phyloP scores from a whole-genome alignment of 257 asterid species.

The Jacaranda mimosifolia region DNA sequence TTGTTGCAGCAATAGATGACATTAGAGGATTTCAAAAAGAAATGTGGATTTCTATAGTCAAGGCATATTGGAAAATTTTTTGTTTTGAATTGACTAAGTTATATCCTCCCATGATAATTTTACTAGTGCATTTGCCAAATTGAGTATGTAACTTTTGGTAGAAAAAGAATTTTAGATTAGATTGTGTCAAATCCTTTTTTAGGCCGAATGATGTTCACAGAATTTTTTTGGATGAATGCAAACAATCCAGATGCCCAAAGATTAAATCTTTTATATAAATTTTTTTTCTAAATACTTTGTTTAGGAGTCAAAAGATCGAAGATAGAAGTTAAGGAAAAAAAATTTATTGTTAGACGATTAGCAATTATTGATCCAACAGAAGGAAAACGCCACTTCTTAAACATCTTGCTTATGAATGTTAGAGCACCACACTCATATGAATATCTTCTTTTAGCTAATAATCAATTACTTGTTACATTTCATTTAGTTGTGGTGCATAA shows the following conservation, averaged over 20 bases:
- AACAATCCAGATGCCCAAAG: background rate
- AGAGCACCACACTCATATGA: background rate
- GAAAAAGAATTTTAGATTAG: background rate
- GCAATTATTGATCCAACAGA: background rate
- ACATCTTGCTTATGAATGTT: background rate
- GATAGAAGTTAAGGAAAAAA: background rate
- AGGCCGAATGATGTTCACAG: background rate
- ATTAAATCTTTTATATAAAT: no score
- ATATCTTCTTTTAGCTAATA: no score
- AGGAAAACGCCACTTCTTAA: background rate
- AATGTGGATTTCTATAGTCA: no score
- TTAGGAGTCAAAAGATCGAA: background rate
- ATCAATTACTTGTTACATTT: background rate
- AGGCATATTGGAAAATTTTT: no score
- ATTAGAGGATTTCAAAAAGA: no score
- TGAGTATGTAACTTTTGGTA: background rate
- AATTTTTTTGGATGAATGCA: background rate
- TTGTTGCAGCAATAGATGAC: no score
- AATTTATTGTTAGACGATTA: background rate
- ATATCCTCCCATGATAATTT: no score
- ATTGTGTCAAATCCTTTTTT: background rate
- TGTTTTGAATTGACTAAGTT: no score
- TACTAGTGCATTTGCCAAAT: no score
- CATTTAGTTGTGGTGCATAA: background rate
- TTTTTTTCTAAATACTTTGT: no score